phyloP scores from a whole-genome alignment of 345 rosid species.

The Pistacia atlantica region DNA sequence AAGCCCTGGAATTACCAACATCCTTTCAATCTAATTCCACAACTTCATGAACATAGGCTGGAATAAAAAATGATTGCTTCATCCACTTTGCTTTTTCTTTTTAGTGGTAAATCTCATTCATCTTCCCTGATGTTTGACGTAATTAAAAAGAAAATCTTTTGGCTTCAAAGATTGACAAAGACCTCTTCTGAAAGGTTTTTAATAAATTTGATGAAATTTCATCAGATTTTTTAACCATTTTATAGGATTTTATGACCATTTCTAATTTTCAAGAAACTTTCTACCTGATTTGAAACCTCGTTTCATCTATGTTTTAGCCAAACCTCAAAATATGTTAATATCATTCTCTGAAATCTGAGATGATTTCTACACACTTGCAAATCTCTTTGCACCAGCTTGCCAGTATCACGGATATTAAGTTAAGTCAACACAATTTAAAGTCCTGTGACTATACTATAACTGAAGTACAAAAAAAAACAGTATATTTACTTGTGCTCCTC shows the following conservation, averaged over 20 bases:
- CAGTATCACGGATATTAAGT: not conserved
- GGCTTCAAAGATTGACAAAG: not conserved
- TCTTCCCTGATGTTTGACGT: not conserved
- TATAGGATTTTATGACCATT: too few species aligned
- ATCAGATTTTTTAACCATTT: too few species aligned
- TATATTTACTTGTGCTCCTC: not conserved
- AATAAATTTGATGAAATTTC: too few species aligned
- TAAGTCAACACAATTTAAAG: not conserved
- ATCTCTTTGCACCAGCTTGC: not conserved
- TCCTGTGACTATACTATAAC: not conserved
- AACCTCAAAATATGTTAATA: too few species aligned
- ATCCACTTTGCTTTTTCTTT: not conserved
- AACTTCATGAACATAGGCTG: not conserved
- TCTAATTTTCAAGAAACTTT: too few species aligned
- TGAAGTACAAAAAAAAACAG: not conserved
- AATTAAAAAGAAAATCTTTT: too few species aligned
- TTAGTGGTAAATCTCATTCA: not conserved
- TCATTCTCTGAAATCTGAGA: not conserved
- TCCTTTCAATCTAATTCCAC: constrained; percentile 6
- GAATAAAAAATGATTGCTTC: not conserved
- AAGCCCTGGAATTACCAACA: not conserved
- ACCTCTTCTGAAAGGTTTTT: not conserved
- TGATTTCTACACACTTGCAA: not conserved
- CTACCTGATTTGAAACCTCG: too few species aligned
- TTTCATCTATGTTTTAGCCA: too few species aligned